Conservation (phyloP, 768 basidiomycete genomes). For the Dacryopinax primogenitus region DNA sequence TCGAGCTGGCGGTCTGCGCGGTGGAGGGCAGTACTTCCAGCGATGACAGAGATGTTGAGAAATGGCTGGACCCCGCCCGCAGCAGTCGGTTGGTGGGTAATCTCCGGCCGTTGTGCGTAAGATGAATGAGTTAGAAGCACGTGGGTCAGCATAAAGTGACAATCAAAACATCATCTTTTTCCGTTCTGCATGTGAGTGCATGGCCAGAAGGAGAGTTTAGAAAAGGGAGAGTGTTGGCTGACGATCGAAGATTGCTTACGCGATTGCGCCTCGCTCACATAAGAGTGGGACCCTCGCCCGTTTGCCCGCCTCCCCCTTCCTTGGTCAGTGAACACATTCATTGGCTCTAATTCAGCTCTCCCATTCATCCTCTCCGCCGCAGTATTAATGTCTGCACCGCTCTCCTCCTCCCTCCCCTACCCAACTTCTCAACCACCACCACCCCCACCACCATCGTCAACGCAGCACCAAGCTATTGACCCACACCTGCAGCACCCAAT, state of each 20-base stretch:
- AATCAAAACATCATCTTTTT: too few relatives aligned
- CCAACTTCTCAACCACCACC: neutral
- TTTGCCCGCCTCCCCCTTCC: neutral
- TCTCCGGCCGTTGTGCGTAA: too few relatives aligned
- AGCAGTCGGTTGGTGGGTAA: too few relatives aligned
- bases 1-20: too few relatives aligned
- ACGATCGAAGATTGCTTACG: constrained; percentile 19
- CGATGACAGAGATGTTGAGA: too few relatives aligned
- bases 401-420: neutral
- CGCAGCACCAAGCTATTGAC: neutral
- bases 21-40: too few relatives aligned
- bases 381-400: too few relatives aligned
- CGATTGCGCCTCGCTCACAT: neutral
- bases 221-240: constrained; percentile 16
- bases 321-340: neutral
- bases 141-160: too few relatives aligned
- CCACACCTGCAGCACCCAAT: neutral
- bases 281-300: constrained; percentile 8
- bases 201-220: too few relatives aligned
- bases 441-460: neutral
- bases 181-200: too few relatives aligned
- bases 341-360: neutral
- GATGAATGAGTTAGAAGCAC: too few relatives aligned
- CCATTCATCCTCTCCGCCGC: neutral
- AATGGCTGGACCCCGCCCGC: too few relatives aligned